Conservation (phyloP, 2,329 filamentous ascomycete genomes). For the Colletotrichum lentis region DNA sequence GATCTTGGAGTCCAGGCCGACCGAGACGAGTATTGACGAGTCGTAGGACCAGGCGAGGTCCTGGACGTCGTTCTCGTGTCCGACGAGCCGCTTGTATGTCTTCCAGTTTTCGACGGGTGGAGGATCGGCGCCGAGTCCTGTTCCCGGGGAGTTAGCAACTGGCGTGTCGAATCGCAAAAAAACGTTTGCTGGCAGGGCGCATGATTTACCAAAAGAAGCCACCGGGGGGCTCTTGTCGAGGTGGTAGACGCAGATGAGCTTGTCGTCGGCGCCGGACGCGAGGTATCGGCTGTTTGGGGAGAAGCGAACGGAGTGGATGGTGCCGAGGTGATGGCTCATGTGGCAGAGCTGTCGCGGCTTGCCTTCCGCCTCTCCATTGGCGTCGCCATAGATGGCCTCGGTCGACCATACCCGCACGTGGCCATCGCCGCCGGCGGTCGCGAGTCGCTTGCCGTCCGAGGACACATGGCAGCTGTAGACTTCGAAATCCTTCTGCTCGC, state of each 20-base stretch:
- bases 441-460: constrained; percentile 88
- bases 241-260: constrained; percentile 97
- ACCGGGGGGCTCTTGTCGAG: constrained; percentile 83
- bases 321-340: constrained; percentile 98
- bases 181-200: constrained; percentile 46
- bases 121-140: constrained; percentile 63
- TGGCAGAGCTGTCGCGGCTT: constrained; percentile 93
- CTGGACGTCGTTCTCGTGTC: constrained; percentile 98
- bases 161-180: neutral
- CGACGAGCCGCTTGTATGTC: constrained; percentile 89
- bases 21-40: constrained; percentile 93
- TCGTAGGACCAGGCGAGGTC: constrained; percentile 97
- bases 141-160: constrained; percentile 26
- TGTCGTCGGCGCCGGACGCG: constrained; percentile 96
- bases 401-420: constrained; percentile 98
- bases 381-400: constrained; percentile 82
- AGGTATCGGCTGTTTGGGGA: constrained; percentile 94
- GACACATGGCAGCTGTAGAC: constrained; percentile 99
- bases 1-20: constrained; percentile 96
- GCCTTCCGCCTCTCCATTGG: constrained; percentile 27
- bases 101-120: constrained; percentile 98
- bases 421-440: constrained; percentile 95
- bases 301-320: constrained; percentile 96
- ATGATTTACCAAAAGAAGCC: constrained; percentile 73
- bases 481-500: constrained; percentile 97